These are phyloP conservation scores for Penicillium malachiteum DNA, from an alignment of 495 filamentous ascomycete species.

Conservation along the genomic window DNA sequence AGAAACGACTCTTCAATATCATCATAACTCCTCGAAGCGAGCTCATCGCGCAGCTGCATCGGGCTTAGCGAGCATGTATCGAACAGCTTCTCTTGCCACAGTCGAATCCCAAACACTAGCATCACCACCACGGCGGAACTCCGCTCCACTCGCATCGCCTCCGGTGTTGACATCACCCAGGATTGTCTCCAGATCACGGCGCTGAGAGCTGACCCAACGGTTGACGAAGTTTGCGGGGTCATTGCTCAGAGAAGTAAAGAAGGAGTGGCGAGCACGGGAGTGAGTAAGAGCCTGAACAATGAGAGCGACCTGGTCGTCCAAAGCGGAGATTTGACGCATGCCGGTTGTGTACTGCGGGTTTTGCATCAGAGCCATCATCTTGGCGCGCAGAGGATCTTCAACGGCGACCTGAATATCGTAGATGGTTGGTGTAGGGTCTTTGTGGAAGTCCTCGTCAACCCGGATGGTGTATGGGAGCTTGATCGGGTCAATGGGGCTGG, in stretches of 20 bases:
- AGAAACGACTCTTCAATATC: slow-evolving; percentile 7
- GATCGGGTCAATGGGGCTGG: slow-evolving; percentile 77
- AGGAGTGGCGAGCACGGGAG: slow-evolving; percentile 81
- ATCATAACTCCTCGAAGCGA: neutral
- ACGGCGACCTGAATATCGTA: slow-evolving; percentile 86
- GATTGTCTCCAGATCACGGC: slow-evolving; percentile 85
- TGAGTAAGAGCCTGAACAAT: slow-evolving; percentile 74
- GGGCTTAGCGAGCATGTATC: slow-evolving; percentile 50
- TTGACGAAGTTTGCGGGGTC: slow-evolving; percentile 82
- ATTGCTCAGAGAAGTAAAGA: slow-evolving; percentile 69
- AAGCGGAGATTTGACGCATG: slow-evolving; percentile 64
- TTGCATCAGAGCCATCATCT: slow-evolving; percentile 59
- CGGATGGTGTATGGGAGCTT: slow-evolving; percentile 91
- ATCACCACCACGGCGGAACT: slow-evolving; percentile 56
- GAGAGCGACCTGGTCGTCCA: slow-evolving; percentile 83
- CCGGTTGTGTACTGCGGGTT: slow-evolving; percentile 51
- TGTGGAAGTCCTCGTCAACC: slow-evolving; percentile 81
- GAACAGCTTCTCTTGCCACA: slow-evolving; percentile 47
- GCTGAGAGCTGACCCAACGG: slow-evolving; percentile 84
- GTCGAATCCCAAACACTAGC: slow-evolving; percentile 55
- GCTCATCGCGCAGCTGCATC: slow-evolving; percentile 34
- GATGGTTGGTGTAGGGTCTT: slow-evolving; percentile 61
- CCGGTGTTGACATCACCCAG: slow-evolving; percentile 76
- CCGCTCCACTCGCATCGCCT: slow-evolving; percentile 56
- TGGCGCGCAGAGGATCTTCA: slow-evolving; percentile 75